These are phyloP conservation scores for Termitomyces sp. DNA, from an alignment of 768 basidiomycete genomes.

Conservation along the genomic window DNA sequence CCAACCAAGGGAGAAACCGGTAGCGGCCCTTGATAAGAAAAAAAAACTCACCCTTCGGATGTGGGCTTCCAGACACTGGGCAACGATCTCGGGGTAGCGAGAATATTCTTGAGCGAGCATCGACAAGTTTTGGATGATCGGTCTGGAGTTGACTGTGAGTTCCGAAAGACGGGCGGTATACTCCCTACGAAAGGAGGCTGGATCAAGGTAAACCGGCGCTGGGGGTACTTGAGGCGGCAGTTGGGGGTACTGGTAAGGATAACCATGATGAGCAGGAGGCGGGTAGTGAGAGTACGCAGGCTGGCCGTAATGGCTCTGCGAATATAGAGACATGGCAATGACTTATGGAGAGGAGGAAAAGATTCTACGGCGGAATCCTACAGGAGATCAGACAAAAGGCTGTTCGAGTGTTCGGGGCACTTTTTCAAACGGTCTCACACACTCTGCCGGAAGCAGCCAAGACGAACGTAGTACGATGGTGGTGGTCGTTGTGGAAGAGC, in stretches of 20 bases:
- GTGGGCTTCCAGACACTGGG: slow-evolving; percentile 79
- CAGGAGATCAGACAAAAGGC: slow-evolving; percentile 10
- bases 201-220: slow-evolving; percentile 47
- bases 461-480: slow-evolving; percentile 33
- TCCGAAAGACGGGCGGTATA: slow-evolving; percentile 69
- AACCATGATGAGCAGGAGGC: slow-evolving; percentile 35
- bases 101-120: slow-evolving; percentile 87
- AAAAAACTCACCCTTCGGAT: slow-evolving; percentile 79
- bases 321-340: slow-evolving; percentile 57
- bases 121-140: slow-evolving; percentile 90
- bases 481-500: slow-evolving; percentile 35
- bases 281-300: slow-evolving; percentile 49
- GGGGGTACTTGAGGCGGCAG: slow-evolving; percentile 41
- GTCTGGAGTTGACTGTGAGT: slow-evolving; percentile 92
- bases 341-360: slow-evolving; percentile 25
- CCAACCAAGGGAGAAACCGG: slow-evolving; percentile 18
- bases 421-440: slow-evolving; percentile 49
- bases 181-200: slow-evolving; percentile 75
- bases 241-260: slow-evolving; percentile 40
- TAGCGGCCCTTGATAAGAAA: slow-evolving; percentile 12
- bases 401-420: slow-evolving; percentile 23
- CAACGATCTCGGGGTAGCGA: slow-evolving; percentile 75
- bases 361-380: slow-evolving; percentile 16
- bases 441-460: slow-evolving; percentile 38
- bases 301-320: slow-evolving; percentile 61